Evolutionary conservation across 352 stramenopile genomes (phyloP).

Genomic region (Pythium oligandrum): DNA sequence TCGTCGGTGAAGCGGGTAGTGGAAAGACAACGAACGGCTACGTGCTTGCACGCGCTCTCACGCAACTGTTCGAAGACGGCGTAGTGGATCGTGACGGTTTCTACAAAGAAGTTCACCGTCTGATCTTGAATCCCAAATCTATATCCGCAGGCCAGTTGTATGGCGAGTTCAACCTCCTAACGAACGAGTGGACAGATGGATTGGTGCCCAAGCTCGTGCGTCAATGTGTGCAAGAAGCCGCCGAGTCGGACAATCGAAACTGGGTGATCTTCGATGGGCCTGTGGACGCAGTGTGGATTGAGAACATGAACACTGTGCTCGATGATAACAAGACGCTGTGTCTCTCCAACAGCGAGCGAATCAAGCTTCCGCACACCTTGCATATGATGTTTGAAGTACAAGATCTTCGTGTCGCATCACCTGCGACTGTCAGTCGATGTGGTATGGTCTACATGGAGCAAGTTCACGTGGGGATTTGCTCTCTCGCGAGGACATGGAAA

Average conservation of each 20-base stretch:
- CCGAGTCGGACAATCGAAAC: constrained; percentile 79
- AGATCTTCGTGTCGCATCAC: constrained; percentile 84
- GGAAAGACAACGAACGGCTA: constrained; percentile 87
- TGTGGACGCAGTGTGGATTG: constrained; percentile 91
- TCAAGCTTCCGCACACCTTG: constrained; percentile 81
- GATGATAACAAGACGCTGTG: constrained; percentile 89
- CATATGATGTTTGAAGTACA: constrained; percentile 94
- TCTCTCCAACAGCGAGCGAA: constrained; percentile 82
- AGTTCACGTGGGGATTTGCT: constrained; percentile 76
- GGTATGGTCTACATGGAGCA: constrained; percentile 94
- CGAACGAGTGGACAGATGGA: constrained; percentile 93
- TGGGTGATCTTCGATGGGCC: constrained; percentile 91
- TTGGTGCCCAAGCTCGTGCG: constrained; percentile 91
- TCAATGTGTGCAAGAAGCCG: constrained; percentile 76
- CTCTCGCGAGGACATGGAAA: constrained; percentile 72
- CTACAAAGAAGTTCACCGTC: constrained; percentile 82
- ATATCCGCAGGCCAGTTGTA: constrained; percentile 95
- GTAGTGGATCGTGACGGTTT: constrained; percentile 82
- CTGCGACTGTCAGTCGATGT: constrained; percentile 85
- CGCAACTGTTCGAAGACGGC: constrained; percentile 70
- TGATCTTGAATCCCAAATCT: constrained; percentile 94
- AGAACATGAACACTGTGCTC: constrained; percentile 90
- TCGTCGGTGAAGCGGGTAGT: constrained; percentile 88
- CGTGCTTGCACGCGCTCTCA: constrained; percentile 68
- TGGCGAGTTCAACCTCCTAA: constrained; percentile 92